Evolutionary conservation across 2,329 filamentous ascomycete genomes (phyloP).

Genomic region (Sporothrix brasiliensis): DNA sequence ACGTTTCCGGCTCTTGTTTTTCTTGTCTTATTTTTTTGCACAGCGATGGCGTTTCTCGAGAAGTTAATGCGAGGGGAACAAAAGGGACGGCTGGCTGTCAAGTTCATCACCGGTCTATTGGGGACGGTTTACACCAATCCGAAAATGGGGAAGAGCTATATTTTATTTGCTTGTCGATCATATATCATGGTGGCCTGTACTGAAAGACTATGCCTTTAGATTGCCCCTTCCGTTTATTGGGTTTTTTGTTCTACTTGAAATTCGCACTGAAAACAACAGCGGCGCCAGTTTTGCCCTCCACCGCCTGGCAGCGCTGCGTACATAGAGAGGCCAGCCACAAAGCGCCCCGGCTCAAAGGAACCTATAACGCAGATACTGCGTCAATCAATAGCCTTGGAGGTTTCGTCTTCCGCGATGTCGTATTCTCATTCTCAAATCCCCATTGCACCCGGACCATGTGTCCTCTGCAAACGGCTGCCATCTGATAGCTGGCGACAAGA

Average conservation of each 20-base stretch:
- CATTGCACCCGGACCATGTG: not conserved
- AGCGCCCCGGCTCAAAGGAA: constrained; percentile 39
- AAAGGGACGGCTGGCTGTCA: not conserved
- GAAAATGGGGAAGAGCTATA: not conserved
- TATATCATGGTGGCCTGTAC: not conserved
- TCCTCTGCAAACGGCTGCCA: too few relatives aligned
- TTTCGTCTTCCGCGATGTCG: not conserved
- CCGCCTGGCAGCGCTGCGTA: constrained; percentile 42
- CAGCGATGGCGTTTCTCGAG: constrained; percentile 35
- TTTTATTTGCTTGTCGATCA: not conserved
- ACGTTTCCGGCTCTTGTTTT: not conserved
- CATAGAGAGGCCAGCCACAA: constrained; percentile 44
- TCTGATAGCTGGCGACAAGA: too few relatives aligned
- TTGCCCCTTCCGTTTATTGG: not conserved
- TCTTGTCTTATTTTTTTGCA: constrained; percentile 29
- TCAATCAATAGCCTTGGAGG: constrained; percentile 36
- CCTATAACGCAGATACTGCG: constrained; percentile 46
- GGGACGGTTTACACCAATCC: not conserved
- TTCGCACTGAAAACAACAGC: constrained; percentile 37
- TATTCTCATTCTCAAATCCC: constrained; percentile 35
- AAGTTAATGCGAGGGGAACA: not conserved
- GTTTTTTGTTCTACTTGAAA: not conserved
- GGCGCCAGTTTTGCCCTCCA: constrained; percentile 45
- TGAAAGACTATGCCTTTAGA: not conserved
- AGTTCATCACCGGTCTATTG: not conserved